Percentiles rank a stretch among this genome's conserved stretches.
Evolutionary conservation across 192 early-diverging fungal genomes (phyloP).

Genomic region (Backusella psychrophila): DNA sequence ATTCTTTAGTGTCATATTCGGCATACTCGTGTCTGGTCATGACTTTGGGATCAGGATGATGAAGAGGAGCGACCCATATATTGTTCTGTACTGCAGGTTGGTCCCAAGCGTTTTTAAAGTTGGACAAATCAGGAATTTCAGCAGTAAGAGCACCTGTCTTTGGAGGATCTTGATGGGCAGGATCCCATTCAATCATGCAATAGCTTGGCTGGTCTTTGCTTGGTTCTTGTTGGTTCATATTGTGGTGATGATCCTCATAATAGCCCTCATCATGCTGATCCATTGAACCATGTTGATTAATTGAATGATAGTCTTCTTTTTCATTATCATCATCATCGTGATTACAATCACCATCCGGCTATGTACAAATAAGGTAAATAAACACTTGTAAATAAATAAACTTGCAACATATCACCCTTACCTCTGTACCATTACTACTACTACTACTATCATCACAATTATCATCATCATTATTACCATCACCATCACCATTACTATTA

Average conservation of each 20-base stretch:
- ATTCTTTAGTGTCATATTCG: background rate
- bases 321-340: background rate
- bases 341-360: background rate
- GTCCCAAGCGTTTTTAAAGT: constrained; percentile 32
- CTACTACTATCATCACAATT: too few relatives aligned
- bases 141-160: constrained; percentile 6
- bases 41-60: constrained; percentile 15
- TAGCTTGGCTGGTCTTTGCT: background rate
- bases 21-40: constrained; percentile 15
- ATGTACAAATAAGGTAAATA: background rate
- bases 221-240: background rate
- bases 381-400: background rate
- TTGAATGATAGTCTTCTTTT: background rate
- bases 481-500: too few relatives aligned
- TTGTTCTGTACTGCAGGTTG: background rate
- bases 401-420: background rate
- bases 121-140: constrained; percentile 18
- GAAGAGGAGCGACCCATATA: constrained; percentile 25
- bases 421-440: background rate
- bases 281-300: background rate
- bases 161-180: constrained; percentile 20
- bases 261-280: background rate
- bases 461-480: too few relatives aligned
- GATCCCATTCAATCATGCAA: constrained; percentile 28
- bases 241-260: background rate